phyloP scores from a whole-genome alignment of 2,329 filamentous ascomycete species.

The Pseudogymnoascus verrucosus region DNA sequence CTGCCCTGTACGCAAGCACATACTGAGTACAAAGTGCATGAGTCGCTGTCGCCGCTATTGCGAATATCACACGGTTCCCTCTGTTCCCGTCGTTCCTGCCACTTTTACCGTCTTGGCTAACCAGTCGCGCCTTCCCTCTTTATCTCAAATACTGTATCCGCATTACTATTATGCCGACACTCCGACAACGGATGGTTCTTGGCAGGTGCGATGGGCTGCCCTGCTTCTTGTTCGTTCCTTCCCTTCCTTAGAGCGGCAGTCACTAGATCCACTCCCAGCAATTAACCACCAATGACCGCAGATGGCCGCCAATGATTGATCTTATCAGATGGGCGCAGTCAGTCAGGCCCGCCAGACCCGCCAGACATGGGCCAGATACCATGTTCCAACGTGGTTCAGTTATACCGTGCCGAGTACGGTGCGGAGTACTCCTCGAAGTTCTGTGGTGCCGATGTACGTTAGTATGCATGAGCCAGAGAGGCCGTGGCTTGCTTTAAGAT shows the following conservation, averaged over 20 bases:
- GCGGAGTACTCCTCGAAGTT: not conserved
- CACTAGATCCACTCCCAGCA: not conserved
- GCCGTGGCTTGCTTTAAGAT: slow-evolving; percentile 2
- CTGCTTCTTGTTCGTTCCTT: not conserved
- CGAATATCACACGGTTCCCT: not conserved
- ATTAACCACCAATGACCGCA: not conserved
- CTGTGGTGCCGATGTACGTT: not conserved
- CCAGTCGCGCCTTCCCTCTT: not conserved
- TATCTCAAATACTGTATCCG: not conserved
- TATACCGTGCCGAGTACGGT: not conserved
- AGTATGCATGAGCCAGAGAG: not conserved
- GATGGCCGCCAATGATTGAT: not conserved
- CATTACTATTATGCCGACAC: not conserved
- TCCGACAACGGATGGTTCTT: not conserved
- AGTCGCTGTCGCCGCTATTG: not conserved
- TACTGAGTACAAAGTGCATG: not conserved
- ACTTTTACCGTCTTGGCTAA: not conserved
- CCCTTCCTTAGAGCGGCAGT: not conserved
- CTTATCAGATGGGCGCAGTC: not conserved
- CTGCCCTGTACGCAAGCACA: not conserved
- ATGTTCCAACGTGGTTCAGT: not conserved
- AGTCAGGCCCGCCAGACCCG: not conserved
- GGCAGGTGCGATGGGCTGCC: not conserved
- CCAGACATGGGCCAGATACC: not conserved
- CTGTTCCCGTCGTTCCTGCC: not conserved